phyloP scores from a whole-genome alignment of 2,329 filamentous ascomycete genomes.

The Falciphora oryzae region DNA sequence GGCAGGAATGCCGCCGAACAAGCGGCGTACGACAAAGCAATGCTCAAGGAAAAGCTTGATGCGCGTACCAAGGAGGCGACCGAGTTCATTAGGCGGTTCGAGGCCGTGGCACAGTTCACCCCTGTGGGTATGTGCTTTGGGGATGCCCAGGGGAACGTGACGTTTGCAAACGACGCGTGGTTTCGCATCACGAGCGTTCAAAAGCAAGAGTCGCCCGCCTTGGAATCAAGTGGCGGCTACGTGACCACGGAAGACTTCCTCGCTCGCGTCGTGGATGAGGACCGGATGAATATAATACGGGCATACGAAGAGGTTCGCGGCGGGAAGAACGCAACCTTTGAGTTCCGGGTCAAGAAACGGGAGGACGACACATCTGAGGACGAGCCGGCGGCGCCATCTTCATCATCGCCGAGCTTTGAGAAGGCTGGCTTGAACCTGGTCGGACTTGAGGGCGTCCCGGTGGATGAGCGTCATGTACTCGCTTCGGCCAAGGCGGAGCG shows the following conservation, averaged over 20 bases:
- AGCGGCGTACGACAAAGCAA: constrained; percentile 61
- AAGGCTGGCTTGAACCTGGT: constrained; percentile 28
- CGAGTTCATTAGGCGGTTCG: constrained; percentile 59
- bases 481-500: constrained; percentile 43
- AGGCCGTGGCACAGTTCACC: constrained; percentile 65
- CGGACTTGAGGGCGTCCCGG: constrained; percentile 25
- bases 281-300: constrained; percentile 33
- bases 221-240: constrained; percentile 10
- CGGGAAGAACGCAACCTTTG: constrained; percentile 33
- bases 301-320: constrained; percentile 36
- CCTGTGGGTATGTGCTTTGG: constrained; percentile 71
- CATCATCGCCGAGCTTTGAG: constrained; percentile 31
- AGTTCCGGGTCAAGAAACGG: constrained; percentile 37
- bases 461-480: constrained; percentile 35
- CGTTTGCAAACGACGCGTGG: constrained; percentile 67
- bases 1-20: constrained; percentile 52
- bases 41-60: constrained; percentile 60
- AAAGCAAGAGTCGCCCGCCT: neutral
- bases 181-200: constrained; percentile 41
- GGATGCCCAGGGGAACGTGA: constrained; percentile 56
- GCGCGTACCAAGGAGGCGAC: constrained; percentile 44
- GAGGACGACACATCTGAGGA: neutral
- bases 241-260: constrained; percentile 32
- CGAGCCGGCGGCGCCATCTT: constrained; percentile 22
- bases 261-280: constrained; percentile 40